Percentiles rank a stretch among this genome's conserved stretches.
Conservation (phyloP, 805 yeast species). For the Candida quercuum region DNA sequence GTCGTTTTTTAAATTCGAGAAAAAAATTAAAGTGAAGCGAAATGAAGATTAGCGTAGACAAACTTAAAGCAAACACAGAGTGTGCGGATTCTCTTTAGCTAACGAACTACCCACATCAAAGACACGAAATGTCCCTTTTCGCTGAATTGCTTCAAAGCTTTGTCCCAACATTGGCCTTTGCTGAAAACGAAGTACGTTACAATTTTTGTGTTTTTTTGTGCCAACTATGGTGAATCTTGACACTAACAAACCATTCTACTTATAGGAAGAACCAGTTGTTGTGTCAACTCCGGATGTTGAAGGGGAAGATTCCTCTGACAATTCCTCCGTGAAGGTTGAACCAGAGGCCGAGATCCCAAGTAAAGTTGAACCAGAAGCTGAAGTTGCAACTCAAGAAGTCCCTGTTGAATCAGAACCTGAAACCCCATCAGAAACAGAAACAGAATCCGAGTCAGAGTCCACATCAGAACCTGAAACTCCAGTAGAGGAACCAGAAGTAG, state of each 20-base stretch:
- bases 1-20: conserved; percentile 1
- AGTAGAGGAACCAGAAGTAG: conserved; percentile 10
- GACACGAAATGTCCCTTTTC: conserved; percentile 12
- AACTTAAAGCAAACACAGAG: not conserved
- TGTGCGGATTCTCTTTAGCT: not conserved
- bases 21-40: not conserved
- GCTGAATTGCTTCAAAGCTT: conserved; percentile 71
- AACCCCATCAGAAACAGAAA: conserved; percentile 2
- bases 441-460: conserved; percentile 13
- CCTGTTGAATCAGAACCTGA: conserved; percentile 4
- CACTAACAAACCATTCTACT: not conserved
- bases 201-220: too few relatives aligned
- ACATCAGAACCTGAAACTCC: conserved; percentile 9
- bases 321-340: too few relatives aligned
- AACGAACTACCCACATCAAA: too few relatives aligned
- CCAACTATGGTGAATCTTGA: not conserved
- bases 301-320: too few relatives aligned
- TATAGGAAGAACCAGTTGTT: conserved; percentile 3
- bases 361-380: conserved; percentile 1
- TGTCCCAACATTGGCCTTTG: conserved; percentile 74
- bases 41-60: not conserved
- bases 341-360: too few relatives aligned
- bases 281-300: conserved; percentile 6
- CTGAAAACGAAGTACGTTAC: conserved; percentile 43
- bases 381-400: conserved; percentile 7